These are phyloP conservation scores for Nepenthes gracilis DNA, from an alignment of 148 eudicot species.

Conservation along the genomic window DNA sequence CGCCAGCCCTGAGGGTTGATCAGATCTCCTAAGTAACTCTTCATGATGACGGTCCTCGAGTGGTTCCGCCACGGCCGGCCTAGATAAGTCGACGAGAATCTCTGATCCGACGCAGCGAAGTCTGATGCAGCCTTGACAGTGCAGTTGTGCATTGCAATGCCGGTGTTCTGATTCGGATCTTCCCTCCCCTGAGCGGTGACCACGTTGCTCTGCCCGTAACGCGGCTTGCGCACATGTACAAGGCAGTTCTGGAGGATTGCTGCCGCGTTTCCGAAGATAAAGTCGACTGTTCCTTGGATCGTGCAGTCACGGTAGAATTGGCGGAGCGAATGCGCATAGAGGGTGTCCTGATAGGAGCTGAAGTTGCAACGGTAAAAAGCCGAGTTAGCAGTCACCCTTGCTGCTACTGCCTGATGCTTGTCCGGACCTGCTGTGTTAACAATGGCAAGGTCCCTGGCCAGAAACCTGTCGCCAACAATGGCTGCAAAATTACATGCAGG, in stretches of 20 bases:
- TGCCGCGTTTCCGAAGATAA: constrained; percentile 72
- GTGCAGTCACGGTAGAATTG: constrained; percentile 54
- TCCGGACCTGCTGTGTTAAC: constrained; percentile 42
- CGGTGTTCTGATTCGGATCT: constrained; percentile 59
- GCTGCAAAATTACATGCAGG: constrained; percentile 21
- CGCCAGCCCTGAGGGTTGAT: constrained; percentile 58
- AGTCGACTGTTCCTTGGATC: constrained; percentile 60
- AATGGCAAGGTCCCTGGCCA: constrained; percentile 53
- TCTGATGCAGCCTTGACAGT: constrained; percentile 33
- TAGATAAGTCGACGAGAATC: constrained; percentile 25
- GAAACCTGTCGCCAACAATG: constrained; percentile 53
- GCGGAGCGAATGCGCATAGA: constrained; percentile 55
- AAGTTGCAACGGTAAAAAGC: constrained; percentile 46
- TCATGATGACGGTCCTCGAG: constrained; percentile 44
- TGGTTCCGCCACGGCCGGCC: constrained; percentile 71
- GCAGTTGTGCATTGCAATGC: constrained; percentile 50
- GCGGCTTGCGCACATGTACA: constrained; percentile 40
- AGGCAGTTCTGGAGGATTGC: constrained; percentile 49
- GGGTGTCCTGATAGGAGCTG: constrained; percentile 60
- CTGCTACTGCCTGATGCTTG: constrained; percentile 63
- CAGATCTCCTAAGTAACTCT: constrained; percentile 53
- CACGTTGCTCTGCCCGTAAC: constrained; percentile 43
- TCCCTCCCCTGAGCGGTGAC: constrained; percentile 60
- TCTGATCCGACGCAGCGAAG: constrained; percentile 18
- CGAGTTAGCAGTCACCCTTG: constrained; percentile 50